Evolutionary conservation across 139 green algal species (phyloP), one percentile per base, ranked within the genome.

Genomic region (Haematococcus sp.): DNA sequence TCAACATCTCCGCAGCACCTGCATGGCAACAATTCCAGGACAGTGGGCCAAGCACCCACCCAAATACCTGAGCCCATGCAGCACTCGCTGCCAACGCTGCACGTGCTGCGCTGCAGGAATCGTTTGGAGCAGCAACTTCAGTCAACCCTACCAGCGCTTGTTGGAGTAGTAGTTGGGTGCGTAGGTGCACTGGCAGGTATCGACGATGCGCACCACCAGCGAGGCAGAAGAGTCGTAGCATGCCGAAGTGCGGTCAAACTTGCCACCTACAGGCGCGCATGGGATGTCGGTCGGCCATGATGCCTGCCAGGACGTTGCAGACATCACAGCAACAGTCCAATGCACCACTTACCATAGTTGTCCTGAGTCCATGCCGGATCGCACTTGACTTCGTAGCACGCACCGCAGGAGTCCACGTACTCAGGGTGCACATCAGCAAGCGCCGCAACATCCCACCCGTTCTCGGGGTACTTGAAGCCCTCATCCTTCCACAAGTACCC

Each of bases 151-250:
- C 75, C 75, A 80, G 22, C 75, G 40, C 46, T 70, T 68, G 60
- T 80, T 80, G 49, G 2, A 52, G 32, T 61, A 67, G 0, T 43
- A 19, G 66, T 79, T 79, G 43, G 46, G 2, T 16, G 55, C 25
- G 31, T 79, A 74, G 30, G 52, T 32, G 60, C 75, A 80, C 2
- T 58, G 75, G 60, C 75, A 80, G 0, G 65, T 70, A 46, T 80
- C 75, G 0, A 60, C 34, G 20, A 80, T 65, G 49, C 67, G 67
- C 4, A 80, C 67, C 15, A 80, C 74, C 2, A 75, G 19, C 4
- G 40, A 67, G 9, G 74, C 67, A 7, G 23, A 28, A 0, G 66
- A 28, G 54, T 80, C 67, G 46, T 58, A 75, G 74, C 74, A 80
- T 25, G 65, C 25, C 23, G 11, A 0, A 4, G 65, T 69, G 13